A percentile compares a stretch with the other conserved stretches of the same genome.
These are phyloP conservation scores for Phaeotremella skinneri DNA, from an alignment of 768 basidiomycete genomes.

Conservation along the genomic window DNA sequence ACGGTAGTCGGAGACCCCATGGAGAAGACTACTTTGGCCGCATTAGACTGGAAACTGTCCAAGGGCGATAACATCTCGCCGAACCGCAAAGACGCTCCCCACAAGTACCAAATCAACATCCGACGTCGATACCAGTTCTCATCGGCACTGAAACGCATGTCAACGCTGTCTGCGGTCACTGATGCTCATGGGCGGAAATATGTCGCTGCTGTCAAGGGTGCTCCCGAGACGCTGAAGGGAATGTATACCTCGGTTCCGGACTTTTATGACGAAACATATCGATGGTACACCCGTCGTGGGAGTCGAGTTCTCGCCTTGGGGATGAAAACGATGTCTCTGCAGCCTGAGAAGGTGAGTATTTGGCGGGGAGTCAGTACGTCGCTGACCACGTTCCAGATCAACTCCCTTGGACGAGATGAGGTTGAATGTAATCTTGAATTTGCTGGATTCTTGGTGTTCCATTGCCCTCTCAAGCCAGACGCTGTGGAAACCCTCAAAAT, in stretches of 20 bases:
- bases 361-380: conserved; percentile 3
- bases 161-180: conserved; percentile 64
- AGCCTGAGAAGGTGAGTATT: conserved; percentile 65
- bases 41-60: conserved; percentile 78
- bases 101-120: conserved; percentile 61
- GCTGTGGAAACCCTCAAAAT: conserved; percentile 87
- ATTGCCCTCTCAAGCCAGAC: conserved; percentile 92
- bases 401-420: conserved; percentile 74
- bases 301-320: conserved; percentile 91
- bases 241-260: conserved; percentile 76
- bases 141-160: conserved; percentile 96
- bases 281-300: conserved; percentile 87
- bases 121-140: conserved; percentile 96
- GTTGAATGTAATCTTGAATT: conserved; percentile 78
- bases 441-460: conserved; percentile 97
- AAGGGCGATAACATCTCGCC: conserved; percentile 71
- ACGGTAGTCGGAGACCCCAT: conserved; percentile 95
- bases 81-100: conserved; percentile 55
- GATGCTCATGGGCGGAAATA: conserved; percentile 38
- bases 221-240: conserved; percentile 89
- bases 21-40: conserved; percentile 94
- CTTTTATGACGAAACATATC: conserved; percentile 89
- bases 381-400: conserved; percentile 61
- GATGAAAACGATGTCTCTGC: conserved; percentile 77
- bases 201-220: conserved; percentile 77